phyloP scores from a whole-genome alignment of 73 alveolate species.

The Paramecium biaurelia region DNA sequence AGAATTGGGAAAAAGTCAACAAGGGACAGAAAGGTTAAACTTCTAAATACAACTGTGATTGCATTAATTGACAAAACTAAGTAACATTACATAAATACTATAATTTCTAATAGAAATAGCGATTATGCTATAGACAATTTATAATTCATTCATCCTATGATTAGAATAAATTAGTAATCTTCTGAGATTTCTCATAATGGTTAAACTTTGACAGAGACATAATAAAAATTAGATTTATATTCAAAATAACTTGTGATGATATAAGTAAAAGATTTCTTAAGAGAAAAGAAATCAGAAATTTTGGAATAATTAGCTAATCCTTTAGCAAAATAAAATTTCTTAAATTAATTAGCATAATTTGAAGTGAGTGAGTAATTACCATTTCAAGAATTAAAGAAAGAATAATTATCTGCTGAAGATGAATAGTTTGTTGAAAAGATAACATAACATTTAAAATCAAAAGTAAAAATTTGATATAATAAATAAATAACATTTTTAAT shows the following conservation, averaged over 20 bases:
- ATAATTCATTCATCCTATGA: neutral
- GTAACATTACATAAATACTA: neutral
- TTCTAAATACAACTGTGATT: conserved; percentile 31
- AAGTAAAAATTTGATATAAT: neutral
- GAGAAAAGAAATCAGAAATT: conserved; percentile 14
- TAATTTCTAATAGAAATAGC: neutral
- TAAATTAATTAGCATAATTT: neutral
- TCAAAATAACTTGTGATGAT: neutral
- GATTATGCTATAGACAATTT: conserved; percentile 1
- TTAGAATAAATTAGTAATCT: neutral
- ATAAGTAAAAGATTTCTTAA: neutral
- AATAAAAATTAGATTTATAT: neutral
- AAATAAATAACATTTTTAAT: neutral
- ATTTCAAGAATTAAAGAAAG: neutral
- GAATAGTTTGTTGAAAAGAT: conserved; percentile 14
- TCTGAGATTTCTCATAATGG: conserved; percentile 35
- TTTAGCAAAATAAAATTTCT: neutral
- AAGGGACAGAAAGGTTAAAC: conserved; percentile 39
- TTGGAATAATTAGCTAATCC: neutral
- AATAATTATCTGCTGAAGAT: neutral
- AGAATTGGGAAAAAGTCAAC: conserved; percentile 63
- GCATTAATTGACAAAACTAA: conserved; percentile 29
- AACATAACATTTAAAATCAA: neutral
- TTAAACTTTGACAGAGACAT: neutral
- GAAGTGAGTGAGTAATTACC: neutral